Base-by-base conservation (phyloP, 805 yeast species). In the Starmerella vitae region DNA sequence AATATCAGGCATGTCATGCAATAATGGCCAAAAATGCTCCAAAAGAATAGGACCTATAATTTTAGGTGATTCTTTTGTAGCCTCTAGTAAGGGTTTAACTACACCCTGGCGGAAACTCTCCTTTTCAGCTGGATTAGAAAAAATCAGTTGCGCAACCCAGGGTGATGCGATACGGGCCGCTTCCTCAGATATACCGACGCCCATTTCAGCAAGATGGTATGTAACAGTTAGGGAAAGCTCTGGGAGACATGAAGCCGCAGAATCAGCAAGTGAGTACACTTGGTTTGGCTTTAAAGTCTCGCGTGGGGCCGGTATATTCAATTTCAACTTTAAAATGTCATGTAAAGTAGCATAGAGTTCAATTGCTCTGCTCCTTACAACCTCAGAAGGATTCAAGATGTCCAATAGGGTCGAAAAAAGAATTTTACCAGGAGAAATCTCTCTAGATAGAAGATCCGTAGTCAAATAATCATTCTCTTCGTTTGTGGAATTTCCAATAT, bases 281-380 rank as follows among this genome's bases (percentile, higher is more conserved):
- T 40, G 43, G 15, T 20, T 33, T 5, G 31, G 24, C 18, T 36
- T 13, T 12, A 25, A 14, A n/a, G 13, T 5, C 18, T 40, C 38
- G 8, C 42, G 45, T 4, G 29, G 24, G 14, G 34, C 27, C 2
- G 33, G 36, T 3, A 43, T 31, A 20, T 26, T 36, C 25, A 43
- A 29, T 20, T 32, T 31, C 3, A 43, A 22, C 3, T 36, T 38
- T 15, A 37, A 26, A 3, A 38, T 18, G 13, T 41, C 41, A 3
- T 46, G 46, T 17, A 43, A 29, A 2, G 30, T 17, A 7, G 45
- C 25, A 27, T 43, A 43, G 4, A 43, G 25, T 12, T 43, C 45
- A 10, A 38, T 22, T 2, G 46, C 46, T 7, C 39, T 18, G 8
- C 27, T 20, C 8, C 46, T 30, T 21, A 40, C 34, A 3, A 20